A percentile compares a stretch with the other conserved stretches of the same genome.
These are phyloP conservation scores for Sclerotiophoma versabilis DNA, from an alignment of 2,329 filamentous ascomycete genomes.

Conservation along the genomic window DNA sequence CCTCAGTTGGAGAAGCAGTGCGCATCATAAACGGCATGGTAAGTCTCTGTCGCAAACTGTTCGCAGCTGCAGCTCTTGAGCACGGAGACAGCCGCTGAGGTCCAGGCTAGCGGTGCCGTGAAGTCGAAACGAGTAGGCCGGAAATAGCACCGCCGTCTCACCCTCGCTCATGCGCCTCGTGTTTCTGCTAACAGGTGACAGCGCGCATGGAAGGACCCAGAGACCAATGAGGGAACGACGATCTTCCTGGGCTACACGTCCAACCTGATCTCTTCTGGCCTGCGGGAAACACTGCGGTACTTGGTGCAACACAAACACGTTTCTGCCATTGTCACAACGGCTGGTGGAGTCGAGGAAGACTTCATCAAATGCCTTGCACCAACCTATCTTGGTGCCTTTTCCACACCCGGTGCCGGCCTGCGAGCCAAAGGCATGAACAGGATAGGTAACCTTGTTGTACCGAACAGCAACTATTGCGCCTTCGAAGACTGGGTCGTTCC, in stretches of 20 bases:
- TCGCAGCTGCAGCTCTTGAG: slow-evolving; percentile 21
- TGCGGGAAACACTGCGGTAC: slow-evolving; percentile 90
- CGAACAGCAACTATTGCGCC: slow-evolving; percentile 95
- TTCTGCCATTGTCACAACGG: slow-evolving; percentile 91
- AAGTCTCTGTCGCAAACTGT: slow-evolving; percentile 33
- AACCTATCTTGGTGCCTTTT: slow-evolving; percentile 91
- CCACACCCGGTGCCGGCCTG: slow-evolving; percentile 75
- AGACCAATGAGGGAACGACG: slow-evolving; percentile 80
- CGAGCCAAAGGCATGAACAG: slow-evolving; percentile 89
- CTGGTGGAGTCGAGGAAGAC: slow-evolving; percentile 95
- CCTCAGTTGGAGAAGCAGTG: slow-evolving; percentile 83
- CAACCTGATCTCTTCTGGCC: slow-evolving; percentile 94
- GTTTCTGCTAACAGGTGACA: slow-evolving; percentile 48
- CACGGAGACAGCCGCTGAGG: slow-evolving; percentile 29
- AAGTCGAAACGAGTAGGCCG: slow-evolving; percentile 42
- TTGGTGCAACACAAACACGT: slow-evolving; percentile 92
- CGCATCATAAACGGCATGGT: slow-evolving; percentile 97
- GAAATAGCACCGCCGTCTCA: slow-evolving; percentile 35
- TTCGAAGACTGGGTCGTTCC: slow-evolving; percentile 99
- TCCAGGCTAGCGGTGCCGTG: slow-evolving; percentile 35
- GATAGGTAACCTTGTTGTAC: slow-evolving; percentile 94
- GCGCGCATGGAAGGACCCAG: slow-evolving; percentile 82
- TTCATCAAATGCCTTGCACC: slow-evolving; percentile 97
- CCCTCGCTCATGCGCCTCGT: slow-evolving; percentile 25
- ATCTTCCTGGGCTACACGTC: slow-evolving; percentile 98